These are phyloP conservation scores for Groenewaldozyma auringiensis DNA, from an alignment of 1,139 yeast genomes.

Conservation along the genomic window DNA sequence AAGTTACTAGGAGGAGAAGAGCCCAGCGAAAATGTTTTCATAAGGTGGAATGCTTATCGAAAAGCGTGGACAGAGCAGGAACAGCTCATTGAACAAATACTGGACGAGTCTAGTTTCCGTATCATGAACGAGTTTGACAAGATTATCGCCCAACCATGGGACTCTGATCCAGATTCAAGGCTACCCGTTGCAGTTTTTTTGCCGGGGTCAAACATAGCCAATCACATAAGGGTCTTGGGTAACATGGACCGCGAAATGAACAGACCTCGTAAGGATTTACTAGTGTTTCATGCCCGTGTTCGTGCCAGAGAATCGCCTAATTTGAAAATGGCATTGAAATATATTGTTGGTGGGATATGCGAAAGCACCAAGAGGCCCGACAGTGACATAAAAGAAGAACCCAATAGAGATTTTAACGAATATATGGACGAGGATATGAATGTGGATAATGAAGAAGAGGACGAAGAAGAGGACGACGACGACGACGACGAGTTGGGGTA, in stretches of 20 bases:
- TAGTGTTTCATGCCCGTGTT: constrained; percentile 21
- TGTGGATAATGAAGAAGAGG: constrained; percentile 12
- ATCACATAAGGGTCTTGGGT: constrained; percentile 26
- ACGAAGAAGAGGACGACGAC: constrained; percentile 12
- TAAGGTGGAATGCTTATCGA: constrained; percentile 34
- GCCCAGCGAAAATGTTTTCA: constrained; percentile 22
- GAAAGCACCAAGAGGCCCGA: constrained; percentile 13
- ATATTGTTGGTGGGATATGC: constrained; percentile 29
- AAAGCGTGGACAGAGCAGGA: constrained; percentile 25
- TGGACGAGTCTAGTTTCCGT: constrained; percentile 18
- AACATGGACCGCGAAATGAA: constrained; percentile 21
- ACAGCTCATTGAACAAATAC: constrained; percentile 17
- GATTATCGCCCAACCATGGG: constrained; percentile 22
- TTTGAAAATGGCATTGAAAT: constrained; percentile 32
- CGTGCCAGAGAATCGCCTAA: constrained; percentile 31
- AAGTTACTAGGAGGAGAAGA: constrained; percentile 36
- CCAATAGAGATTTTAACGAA: too few relatives aligned
- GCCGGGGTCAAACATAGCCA: constrained; percentile 32
- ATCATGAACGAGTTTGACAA: constrained; percentile 20
- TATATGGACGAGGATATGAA: constrained; percentile 1
- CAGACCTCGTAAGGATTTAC: constrained; percentile 10
- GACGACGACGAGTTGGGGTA: constrained; percentile 16
- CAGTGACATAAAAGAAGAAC: neutral
- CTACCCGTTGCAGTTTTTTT: constrained; percentile 27
- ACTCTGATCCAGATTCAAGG: constrained; percentile 17